Evolutionary conservation across 192 early-diverging fungal genomes (phyloP).

Genomic region (Jimgerdemannia flammicorona): DNA sequence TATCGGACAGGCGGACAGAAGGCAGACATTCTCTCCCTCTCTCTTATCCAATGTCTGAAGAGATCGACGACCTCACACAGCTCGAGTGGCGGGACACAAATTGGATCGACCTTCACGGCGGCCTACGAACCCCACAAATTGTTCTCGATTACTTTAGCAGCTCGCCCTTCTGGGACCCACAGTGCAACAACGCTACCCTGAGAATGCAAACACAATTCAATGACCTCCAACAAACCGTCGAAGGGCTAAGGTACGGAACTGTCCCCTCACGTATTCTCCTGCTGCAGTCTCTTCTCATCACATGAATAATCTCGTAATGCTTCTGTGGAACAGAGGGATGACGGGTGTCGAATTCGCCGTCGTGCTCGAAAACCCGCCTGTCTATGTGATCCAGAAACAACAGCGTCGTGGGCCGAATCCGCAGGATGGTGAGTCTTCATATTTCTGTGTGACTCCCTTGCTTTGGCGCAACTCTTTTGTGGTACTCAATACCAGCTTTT

Average conservation of each 20-base stretch:
- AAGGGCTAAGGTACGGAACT: constrained; percentile 26
- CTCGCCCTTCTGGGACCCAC: constrained; percentile 80
- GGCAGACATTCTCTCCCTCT: too few relatives aligned
- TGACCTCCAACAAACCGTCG: constrained; percentile 49
- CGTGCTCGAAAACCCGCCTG: constrained; percentile 57
- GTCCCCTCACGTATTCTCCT: neutral
- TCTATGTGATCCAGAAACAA: constrained; percentile 74
- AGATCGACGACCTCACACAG: constrained; percentile 45
- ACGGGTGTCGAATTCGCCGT: constrained; percentile 75
- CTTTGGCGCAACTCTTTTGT: neutral
- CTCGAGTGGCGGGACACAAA: constrained; percentile 64
- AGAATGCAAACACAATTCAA: constrained; percentile 83
- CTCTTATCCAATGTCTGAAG: constrained; percentile 18
- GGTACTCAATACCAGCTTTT: neutral
- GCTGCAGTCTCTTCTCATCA: neutral
- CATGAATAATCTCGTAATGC: neutral
- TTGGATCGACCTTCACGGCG: constrained; percentile 60
- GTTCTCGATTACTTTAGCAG: constrained; percentile 78
- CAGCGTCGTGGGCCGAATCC: constrained; percentile 46
- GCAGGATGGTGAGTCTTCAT: constrained; percentile 37
- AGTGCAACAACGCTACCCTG: constrained; percentile 74
- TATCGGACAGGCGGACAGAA: too few relatives aligned
- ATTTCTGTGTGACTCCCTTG: neutral
- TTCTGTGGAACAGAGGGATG: constrained; percentile 48
- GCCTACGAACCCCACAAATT: constrained; percentile 64